Base-by-base conservation (phyloP, 2,329 filamentous ascomycete genomes). In the Talaromyces rugulosus region DNA sequence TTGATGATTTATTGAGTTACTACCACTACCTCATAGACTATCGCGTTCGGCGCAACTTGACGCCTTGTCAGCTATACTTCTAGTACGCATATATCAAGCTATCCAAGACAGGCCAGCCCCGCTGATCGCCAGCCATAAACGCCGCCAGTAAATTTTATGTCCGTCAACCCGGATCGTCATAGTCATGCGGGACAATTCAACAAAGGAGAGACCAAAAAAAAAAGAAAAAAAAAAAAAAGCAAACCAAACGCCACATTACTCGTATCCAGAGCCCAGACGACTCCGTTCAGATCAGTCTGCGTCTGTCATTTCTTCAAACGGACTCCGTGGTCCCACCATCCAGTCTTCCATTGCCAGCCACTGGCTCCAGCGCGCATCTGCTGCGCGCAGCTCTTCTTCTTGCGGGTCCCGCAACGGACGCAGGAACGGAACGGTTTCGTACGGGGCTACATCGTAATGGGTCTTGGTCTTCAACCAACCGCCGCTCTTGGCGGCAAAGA, bases 311-410 rank as follows among this genome's bases (percentile, higher is more conserved):
- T 59, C 55, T 36, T 59, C 61, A 59, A 61, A 77, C 56, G 74
- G 74, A 70, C 72, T 75, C 18, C 91, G 81, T 1, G 91, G 88
- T 5, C 93, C 93, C 18, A 97, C 81, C 92, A 96, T 96, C 94
- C 94, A 98, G 76, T 97, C 94, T 75, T 96, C 92, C 91, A 97
- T 96, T 7, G 91, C 91, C 42, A 97, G 78, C 94, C 94, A 98
- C 71, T 94, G 88, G 73, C 92, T 96, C 95, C 95, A 99, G 63
- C 83, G 87, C 60, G 85, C 83, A 76, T 98, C 94, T 0, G 93
- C 93, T 23, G 80, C 83, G 59, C 89, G 84, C 64, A 98, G 89
- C 78, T 98, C 95, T 50, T 87, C 85, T 72, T 94, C 87, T 12
- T 85, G 86, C 1, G 89, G 87, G 60, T 87, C 85, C 65, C 89